Evolutionary conservation across 75 land plant genomes (phyloP).

Genomic region (Azolla pinnata): DNA sequence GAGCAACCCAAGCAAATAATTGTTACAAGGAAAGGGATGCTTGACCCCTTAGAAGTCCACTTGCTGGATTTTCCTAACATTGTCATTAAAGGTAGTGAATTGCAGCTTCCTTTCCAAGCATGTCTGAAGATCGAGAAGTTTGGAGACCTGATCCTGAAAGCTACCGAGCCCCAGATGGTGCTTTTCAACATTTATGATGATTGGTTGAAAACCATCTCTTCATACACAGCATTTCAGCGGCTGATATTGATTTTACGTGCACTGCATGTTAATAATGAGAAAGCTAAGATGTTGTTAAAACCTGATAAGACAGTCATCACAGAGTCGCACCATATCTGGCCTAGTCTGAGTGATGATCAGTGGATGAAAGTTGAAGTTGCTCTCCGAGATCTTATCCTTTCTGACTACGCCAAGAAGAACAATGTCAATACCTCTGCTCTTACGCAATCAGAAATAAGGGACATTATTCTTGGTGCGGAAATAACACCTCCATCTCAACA

Average conservation of each 20-base stretch:
- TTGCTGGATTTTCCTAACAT: slow-evolving; percentile 98
- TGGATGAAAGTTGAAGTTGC: slow-evolving; percentile 99
- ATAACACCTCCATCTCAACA: slow-evolving; percentile 99
- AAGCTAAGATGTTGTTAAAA: slow-evolving; percentile 96
- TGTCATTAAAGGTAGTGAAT: slow-evolving; percentile 98
- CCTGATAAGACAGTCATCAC: slow-evolving; percentile 94
- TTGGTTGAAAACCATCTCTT: slow-evolving; percentile 99
- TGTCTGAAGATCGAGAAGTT: slow-evolving; percentile 99
- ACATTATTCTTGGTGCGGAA: slow-evolving; percentile 98
- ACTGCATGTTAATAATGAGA: slow-evolving; percentile 98
- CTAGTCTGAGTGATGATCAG: slow-evolving; percentile 86
- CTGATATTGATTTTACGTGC: slow-evolving; percentile 89
- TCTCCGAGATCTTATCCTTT: slow-evolving; percentile 86
- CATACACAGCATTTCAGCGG: slow-evolving; percentile 95
- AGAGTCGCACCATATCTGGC: slow-evolving; percentile 98
- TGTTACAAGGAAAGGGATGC: slow-evolving; percentile 99
- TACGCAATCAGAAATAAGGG: slow-evolving; percentile 96
- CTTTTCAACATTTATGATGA: slow-evolving; percentile 98
- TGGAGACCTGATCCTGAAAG: slow-evolving; percentile 94
- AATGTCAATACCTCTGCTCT: slow-evolving; percentile 98
- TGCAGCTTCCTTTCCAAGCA: slow-evolving; percentile 98
- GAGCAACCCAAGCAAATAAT: slow-evolving; percentile 99
- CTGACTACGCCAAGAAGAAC: slow-evolving; percentile 99
- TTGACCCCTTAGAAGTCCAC: slow-evolving; percentile 97
- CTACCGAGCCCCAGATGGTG: slow-evolving; percentile 99